Evolutionary conservation across 139 green algal genomes (phyloP).

Genomic region (Nannochloris sp.): DNA sequence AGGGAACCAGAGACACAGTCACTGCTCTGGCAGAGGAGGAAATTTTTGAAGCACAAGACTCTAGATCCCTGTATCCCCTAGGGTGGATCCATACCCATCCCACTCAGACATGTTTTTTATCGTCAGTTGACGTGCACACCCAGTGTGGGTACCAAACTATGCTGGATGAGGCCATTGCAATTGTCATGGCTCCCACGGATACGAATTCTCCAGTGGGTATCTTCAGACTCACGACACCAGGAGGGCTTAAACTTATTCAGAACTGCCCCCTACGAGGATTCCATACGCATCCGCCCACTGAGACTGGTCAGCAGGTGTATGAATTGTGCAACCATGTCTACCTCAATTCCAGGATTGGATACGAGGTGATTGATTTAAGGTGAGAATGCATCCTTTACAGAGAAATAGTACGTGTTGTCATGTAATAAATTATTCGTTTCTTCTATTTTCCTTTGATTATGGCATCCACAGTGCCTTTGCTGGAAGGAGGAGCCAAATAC

Average conservation of each 20-base stretch:
- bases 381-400: constrained; percentile 7
- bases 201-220: constrained; percentile 62
- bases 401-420: constrained; percentile 4
- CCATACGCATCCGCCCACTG: constrained; percentile 65
- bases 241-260: constrained; percentile 79
- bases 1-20: constrained; percentile 74
- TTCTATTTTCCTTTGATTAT: constrained; percentile 8
- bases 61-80: constrained; percentile 68
- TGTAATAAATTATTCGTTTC: neutral
- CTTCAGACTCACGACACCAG: constrained; percentile 84
- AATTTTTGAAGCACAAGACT: constrained; percentile 68
- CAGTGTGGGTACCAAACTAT: constrained; percentile 86
- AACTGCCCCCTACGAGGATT: constrained; percentile 79
- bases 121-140: constrained; percentile 90
- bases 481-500: constrained; percentile 24
- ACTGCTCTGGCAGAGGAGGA: constrained; percentile 68
- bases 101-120: constrained; percentile 93
- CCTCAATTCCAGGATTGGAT: constrained; percentile 60
- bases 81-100: constrained; percentile 98
- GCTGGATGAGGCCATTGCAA: constrained; percentile 87
- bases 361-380: constrained; percentile 81
- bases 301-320: constrained; percentile 77
- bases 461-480: constrained; percentile 10
- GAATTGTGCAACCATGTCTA: constrained; percentile 90
- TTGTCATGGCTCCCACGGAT: constrained; percentile 88